Percentiles rank a stretch among this genome's conserved stretches.
Conservation (phyloP, 2,329 filamentous ascomycete species). For the Aspergillus pseudoglaucus region DNA sequence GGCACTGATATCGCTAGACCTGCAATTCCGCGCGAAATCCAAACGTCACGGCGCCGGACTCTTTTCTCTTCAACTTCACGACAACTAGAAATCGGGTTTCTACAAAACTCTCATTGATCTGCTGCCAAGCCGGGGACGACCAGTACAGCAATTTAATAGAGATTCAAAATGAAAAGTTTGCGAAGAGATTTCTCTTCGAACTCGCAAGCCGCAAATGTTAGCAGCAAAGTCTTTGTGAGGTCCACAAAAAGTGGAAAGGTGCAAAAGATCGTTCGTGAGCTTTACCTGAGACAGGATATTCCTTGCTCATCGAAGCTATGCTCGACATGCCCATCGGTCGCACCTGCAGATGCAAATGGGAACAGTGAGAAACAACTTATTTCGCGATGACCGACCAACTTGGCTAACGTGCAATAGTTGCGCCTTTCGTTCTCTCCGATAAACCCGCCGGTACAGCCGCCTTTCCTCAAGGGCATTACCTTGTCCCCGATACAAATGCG, state of each 20-base stretch:
- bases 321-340: constrained; percentile 63
- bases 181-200: constrained; percentile 52
- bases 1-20: constrained; percentile 9
- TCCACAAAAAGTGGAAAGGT: constrained; percentile 95
- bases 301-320: constrained; percentile 93
- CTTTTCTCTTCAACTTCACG: constrained; percentile 2
- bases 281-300: constrained; percentile 94
- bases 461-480: constrained; percentile 83
- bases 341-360: constrained; percentile 72
- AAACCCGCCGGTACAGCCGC: constrained; percentile 75
- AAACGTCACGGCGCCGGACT: constrained; percentile 7
- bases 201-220: constrained; percentile 64
- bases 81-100: constrained; percentile 12
- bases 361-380: constrained; percentile 48
- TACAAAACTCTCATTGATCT: not conserved
- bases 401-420: constrained; percentile 46
- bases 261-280: constrained; percentile 95
- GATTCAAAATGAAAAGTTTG: constrained; percentile 53
- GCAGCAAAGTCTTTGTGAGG: constrained; percentile 91
- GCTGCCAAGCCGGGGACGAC: constrained; percentile 3
- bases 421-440: constrained; percentile 81
- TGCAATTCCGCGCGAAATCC: constrained; percentile 10
- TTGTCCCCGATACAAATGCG: constrained; percentile 93
- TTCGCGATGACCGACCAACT: not conserved
- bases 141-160: constrained; percentile 9